Evolutionary conservation across 1,284 basidiomycete species (phyloP).

Genomic region (Termitomyces sp.): DNA sequence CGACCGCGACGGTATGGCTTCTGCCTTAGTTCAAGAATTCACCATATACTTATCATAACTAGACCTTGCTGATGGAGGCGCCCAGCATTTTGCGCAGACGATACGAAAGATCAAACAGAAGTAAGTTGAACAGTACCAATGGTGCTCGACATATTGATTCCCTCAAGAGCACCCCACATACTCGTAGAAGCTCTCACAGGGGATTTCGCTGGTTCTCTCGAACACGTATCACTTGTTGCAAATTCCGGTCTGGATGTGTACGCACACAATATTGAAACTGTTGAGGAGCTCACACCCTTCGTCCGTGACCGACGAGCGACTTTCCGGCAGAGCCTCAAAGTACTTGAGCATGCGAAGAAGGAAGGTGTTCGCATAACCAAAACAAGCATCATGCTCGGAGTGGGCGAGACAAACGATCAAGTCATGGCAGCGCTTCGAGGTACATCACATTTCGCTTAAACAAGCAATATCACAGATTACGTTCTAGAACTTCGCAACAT

Average conservation of each 20-base stretch:
- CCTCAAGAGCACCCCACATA: conserved; percentile 80
- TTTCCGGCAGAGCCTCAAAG: conserved; percentile 85
- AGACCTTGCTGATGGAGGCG: conserved; percentile 92
- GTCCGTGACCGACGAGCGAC: conserved; percentile 94
- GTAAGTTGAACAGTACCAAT: conserved; percentile 34
- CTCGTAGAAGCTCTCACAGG: conserved; percentile 96
- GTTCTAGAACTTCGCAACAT: conserved; percentile 75
- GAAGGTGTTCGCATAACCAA: conserved; percentile 89
- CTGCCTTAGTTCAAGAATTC: background rate
- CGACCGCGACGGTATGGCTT: conserved; percentile 82
- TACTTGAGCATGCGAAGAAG: conserved; percentile 79
- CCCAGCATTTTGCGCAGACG: conserved; percentile 91
- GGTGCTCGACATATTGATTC: background rate
- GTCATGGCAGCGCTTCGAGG: conserved; percentile 81
- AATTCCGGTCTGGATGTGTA: conserved; percentile 95
- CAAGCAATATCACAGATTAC: background rate
- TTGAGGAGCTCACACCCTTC: conserved; percentile 88
- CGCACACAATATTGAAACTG: conserved; percentile 97
- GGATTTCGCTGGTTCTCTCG: conserved; percentile 82
- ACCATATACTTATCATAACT: conserved; percentile 1
- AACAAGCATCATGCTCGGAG: conserved; percentile 98
- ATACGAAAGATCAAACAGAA: conserved; percentile 96
- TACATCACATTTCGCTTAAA: conserved; percentile 23
- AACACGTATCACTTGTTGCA: conserved; percentile 80
- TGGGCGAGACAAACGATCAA: conserved; percentile 88